Evolutionary conservation across 495 filamentous ascomycete genomes (phyloP).

Genomic region (Pyronema domesticum): DNA sequence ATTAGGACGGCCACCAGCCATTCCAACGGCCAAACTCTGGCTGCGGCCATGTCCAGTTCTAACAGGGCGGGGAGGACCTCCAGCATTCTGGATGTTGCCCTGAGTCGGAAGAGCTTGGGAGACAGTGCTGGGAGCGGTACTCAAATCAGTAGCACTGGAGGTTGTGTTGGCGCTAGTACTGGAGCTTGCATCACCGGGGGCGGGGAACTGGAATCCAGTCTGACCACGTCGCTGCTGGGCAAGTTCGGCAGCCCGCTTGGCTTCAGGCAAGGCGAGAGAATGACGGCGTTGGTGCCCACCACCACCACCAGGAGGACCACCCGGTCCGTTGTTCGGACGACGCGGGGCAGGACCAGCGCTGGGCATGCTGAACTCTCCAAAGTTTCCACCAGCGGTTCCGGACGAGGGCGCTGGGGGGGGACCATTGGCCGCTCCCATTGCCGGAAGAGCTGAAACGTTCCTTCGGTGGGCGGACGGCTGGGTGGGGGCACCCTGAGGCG

Average conservation of each 20-base stretch:
- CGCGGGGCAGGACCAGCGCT: constrained; percentile 59
- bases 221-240: constrained; percentile 94
- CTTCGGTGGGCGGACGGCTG: constrained; percentile 77
- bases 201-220: constrained; percentile 68
- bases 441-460: constrained; percentile 92
- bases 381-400: constrained; percentile 64
- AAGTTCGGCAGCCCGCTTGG: constrained; percentile 91
- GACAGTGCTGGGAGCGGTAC: constrained; percentile 25
- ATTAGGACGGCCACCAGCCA: constrained; percentile 37
- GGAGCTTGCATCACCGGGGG: constrained; percentile 30
- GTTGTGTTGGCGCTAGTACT: constrained; percentile 28
- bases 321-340: constrained; percentile 32
- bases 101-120: neutral
- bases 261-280: constrained; percentile 84
- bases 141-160: constrained; percentile 27
- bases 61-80: constrained; percentile 10
- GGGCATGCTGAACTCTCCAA: constrained; percentile 57
- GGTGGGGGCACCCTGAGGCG: constrained; percentile 58
- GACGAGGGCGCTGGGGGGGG: constrained; percentile 95
- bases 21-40: constrained; percentile 41
- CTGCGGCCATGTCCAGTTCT: constrained; percentile 40
- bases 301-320: constrained; percentile 43
- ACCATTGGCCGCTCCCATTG: constrained; percentile 46
- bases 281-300: constrained; percentile 85
- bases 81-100: constrained; percentile 2